Conservation (phyloP, 2,329 filamentous ascomycete genomes). For the Cryphonectria radicalis region DNA sequence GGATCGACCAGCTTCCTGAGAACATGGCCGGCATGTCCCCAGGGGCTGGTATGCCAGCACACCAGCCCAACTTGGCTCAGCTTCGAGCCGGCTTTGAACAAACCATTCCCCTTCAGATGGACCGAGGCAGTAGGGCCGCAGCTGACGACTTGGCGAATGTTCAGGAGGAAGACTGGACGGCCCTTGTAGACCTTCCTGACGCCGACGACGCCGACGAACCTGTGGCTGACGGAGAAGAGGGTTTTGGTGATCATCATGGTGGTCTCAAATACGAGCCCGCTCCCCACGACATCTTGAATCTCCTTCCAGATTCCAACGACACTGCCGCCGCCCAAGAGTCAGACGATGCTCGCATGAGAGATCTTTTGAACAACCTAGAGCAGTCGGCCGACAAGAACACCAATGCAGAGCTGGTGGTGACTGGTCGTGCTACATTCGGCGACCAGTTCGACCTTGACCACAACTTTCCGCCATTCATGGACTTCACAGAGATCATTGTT, state of each 20-base stretch:
- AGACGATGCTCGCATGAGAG: background rate
- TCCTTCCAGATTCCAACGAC: background rate
- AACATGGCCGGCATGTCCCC: background rate
- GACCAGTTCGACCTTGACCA: background rate
- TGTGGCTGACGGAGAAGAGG: background rate
- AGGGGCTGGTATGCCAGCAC: background rate
- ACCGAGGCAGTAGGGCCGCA: background rate
- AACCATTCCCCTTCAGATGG: background rate
- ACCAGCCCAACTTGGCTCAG: background rate
- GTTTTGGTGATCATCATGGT: background rate
- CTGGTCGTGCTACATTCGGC: background rate
- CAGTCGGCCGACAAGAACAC: background rate
- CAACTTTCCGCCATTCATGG: background rate
- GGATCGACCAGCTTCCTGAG: no score
- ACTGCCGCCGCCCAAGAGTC: background rate
- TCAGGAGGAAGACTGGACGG: background rate
- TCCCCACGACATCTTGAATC: background rate
- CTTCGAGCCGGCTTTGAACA: background rate
- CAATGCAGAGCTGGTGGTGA: background rate
- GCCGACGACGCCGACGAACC: background rate
- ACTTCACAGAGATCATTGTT: background rate
- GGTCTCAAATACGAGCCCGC: background rate
- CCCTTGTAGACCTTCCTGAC: background rate
- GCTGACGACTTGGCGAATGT: background rate
- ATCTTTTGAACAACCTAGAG: background rate